Evolutionary conservation across 768 basidiomycete species (phyloP), one percentile per base, ranked within the genome.

Genomic region (Gyrodon lividus): DNA sequence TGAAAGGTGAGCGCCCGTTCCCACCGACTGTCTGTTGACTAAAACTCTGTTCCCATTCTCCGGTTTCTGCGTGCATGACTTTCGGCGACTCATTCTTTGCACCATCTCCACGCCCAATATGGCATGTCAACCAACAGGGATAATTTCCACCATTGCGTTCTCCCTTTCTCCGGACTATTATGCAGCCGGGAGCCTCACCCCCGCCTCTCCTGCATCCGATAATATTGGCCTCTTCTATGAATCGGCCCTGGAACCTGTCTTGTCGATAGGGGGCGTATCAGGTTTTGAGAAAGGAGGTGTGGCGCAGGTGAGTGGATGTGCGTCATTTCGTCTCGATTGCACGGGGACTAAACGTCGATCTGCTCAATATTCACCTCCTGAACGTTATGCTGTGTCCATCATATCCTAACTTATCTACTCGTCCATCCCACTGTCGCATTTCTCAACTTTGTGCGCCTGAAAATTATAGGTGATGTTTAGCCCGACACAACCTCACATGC

Each of bases 71-170:
- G 26, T 4, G 26, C 28, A 28, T 28, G 8, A 9, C 28, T 10
- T 28, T 10, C 28, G 8, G 1, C 28, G 5, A 28, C 28, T 9
- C 28, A 28, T 28, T 28, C 28, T 28, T 28, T 28, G 8, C 28
- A 8, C 8, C 3, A 28, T 5, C 17, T 6, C n/a, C n/a, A 9
- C 38, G 30, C 10, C 13, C 13, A 2, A 55, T 47, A 23, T 47
- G 26, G 14, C 19, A 28, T 10, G 28, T 28, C n/a, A 35, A 12
- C 24, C 31, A 26, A 48, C 45, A 92, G 93, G 95, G 1, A 91
- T 98, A 53, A 78, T 98, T 38, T 93, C 94, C 4, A 72, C 92
- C 1, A 70, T 98, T 5, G 82, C 89, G 0, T 93, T 97, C 66
- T 84, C 82, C 16, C 76, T 84, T 0, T 72, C 75, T 8, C 78